Conservation (phyloP, 2,329 filamentous ascomycete genomes). For the Colletotrichum spinosum region DNA sequence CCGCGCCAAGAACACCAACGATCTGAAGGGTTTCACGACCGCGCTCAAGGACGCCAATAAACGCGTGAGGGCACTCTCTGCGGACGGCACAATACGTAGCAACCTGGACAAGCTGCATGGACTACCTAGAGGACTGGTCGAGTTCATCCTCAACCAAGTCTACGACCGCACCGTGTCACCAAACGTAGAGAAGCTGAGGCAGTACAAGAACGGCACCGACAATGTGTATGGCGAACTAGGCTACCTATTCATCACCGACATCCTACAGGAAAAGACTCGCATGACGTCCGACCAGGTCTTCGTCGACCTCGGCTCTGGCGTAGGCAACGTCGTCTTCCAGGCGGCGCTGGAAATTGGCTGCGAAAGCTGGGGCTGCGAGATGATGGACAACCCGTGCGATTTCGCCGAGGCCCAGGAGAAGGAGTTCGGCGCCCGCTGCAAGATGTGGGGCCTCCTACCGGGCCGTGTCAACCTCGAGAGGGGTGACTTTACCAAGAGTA, state of each 20-base stretch:
- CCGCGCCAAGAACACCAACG: slow-evolving; percentile 75
- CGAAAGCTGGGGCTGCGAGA: slow-evolving; percentile 95
- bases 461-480: slow-evolving; percentile 84
- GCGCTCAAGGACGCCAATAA: slow-evolving; percentile 84
- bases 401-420: slow-evolving; percentile 82
- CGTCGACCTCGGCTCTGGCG: slow-evolving; percentile 93
- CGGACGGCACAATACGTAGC: slow-evolving; percentile 77
- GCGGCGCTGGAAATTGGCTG: slow-evolving; percentile 93
- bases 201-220: slow-evolving; percentile 91
- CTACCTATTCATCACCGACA: slow-evolving; percentile 84
- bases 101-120: slow-evolving; percentile 77
- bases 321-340: slow-evolving; percentile 95
- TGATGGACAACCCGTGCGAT: slow-evolving; percentile 90
- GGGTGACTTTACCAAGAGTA: slow-evolving; percentile 85
- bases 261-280: slow-evolving; percentile 80
- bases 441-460: slow-evolving; percentile 87
- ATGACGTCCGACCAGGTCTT: slow-evolving; percentile 89
- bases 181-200: slow-evolving; percentile 82
- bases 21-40: slow-evolving; percentile 75
- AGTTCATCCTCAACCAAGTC: slow-evolving; percentile 86
- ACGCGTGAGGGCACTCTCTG: slow-evolving; percentile 72
- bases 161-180: slow-evolving; percentile 95
- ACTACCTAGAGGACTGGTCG: slow-evolving; percentile 78
- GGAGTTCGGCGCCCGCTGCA: slow-evolving; percentile 87
- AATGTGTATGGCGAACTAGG: slow-evolving; percentile 96